Base-by-base conservation (phyloP, 441 rosid species). In the Erysimum pusillum region DNA sequence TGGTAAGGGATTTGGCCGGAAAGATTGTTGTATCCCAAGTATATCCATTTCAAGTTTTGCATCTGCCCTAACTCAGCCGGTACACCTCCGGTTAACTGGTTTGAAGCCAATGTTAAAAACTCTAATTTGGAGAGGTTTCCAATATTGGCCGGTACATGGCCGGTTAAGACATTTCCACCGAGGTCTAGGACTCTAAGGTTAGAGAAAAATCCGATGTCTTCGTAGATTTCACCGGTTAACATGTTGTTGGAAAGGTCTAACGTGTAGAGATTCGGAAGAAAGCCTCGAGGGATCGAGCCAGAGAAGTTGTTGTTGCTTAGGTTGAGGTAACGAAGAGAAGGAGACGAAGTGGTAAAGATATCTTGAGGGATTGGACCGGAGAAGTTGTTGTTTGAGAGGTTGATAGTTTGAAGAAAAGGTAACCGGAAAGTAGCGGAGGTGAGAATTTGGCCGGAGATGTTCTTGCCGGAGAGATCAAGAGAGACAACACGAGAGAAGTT, bases 1-100 rank as follows among this genome's bases (percentile, higher is more conserved):
- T 86, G 89, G 66, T 66, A 52, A 4, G 97, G 96, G 74, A 94
- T 90, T 82, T 79, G 84, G 1, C 97, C 95, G 0, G 92, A 89
- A 48, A 94, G 81, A 79, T 92, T 92, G 82, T 94, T 94, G 74
- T 94, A 90, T n/a, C 98, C 98, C 49, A 94, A 69, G 80, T 94
- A 94, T 51, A 94, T 82, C 98, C 92, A 94, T 76, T 83, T 85
- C 83, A 94, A 82, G 76, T 63, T 86, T 80, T 72, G 85, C 82
- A 91, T 57, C 57, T 48, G 77, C 54, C 90, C 86, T 68, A 94
- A 8, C 65, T 80, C 88, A 7, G 2, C 49, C 1, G 96, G 92
- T 70, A 94, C 71, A 73, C 18, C 74, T 17, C 97, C 98, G 6
- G 68, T 81, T 76, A 94, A 69, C 38, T 89, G 92, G 85, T 94